These are phyloP conservation scores for Pelargonium myrrhifolium DNA, from an alignment of 441 rosid genomes.

Conservation along the genomic window DNA sequence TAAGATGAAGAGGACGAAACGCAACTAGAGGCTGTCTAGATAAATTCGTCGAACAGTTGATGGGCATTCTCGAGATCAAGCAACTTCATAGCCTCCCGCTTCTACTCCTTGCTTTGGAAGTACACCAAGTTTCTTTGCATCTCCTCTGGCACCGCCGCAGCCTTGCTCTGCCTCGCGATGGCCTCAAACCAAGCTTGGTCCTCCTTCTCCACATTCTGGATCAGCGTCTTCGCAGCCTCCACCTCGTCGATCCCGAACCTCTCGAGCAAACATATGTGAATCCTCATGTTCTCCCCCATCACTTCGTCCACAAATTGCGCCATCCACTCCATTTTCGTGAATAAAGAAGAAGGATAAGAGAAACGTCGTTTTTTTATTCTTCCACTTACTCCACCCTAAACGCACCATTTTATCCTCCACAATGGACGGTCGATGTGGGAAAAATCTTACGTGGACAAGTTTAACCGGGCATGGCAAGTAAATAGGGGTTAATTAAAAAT, in stretches of 20 bases:
- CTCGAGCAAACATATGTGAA: slow-evolving; percentile 66
- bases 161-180: slow-evolving; percentile 41
- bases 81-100: slow-evolving; percentile 54
- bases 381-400: no score
- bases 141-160: slow-evolving; percentile 52
- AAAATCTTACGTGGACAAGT: no score
- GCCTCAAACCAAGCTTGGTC: slow-evolving; percentile 50
- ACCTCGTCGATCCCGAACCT: slow-evolving; percentile 73
- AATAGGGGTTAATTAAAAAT: no score
- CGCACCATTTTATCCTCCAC: no score
- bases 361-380: no score
- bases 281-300: slow-evolving; percentile 76
- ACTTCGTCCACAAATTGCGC: slow-evolving; percentile 42
- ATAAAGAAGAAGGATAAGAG: no score
- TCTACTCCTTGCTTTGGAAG: slow-evolving; percentile 61
- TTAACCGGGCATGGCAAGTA: no score
- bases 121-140: slow-evolving; percentile 52
- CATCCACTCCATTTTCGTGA: slow-evolving; percentile 37
- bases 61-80: slow-evolving; percentile 73
- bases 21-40: slow-evolving; percentile 75
- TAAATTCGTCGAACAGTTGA: slow-evolving; percentile 61
- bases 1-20: no score
- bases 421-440: no score
- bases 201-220: slow-evolving; percentile 67
- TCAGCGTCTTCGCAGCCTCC: slow-evolving; percentile 58